Evolutionary conservation across 306 rosid genomes (phyloP), one percentile per base, ranked within the genome.

Genomic region (Lathyrus tuberosus): DNA sequence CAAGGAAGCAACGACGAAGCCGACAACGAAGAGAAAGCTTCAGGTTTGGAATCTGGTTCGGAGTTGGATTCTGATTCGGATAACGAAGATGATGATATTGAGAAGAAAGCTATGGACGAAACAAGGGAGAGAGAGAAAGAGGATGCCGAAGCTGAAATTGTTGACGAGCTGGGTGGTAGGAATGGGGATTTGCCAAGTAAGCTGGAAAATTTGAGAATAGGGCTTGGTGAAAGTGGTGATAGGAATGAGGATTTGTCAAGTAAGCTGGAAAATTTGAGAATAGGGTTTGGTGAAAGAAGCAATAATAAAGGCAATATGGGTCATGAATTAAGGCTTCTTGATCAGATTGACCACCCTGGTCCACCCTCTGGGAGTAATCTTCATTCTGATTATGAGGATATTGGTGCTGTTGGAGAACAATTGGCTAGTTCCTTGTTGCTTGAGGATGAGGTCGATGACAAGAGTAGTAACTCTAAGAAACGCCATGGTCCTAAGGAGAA

Each of bases 311-410:
- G 82, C 40, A 77, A 79, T 51, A 67, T 59, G 51, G 84, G 59
- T 0, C 65, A 56, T 28, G 78, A 75, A 65, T 41, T 66, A 75
- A 77, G 84, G 58, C 78, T 84, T 33, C 52, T 66, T 70, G 82
- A 85, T 62, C 96, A 77, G 84, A 85, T 84, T 77, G 96, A 86
- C 78, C 82, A 59, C 15, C 93, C 81, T 0, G 96, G 81, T n/a
- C n/a, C n/a, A n/a, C n/a, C n/a, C n/a, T n/a, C n/a, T n/a, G n/a
- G n/a, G n/a, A n/a, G n/a, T n/a, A 73, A 65, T 56, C 84, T 85
- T 28, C 86, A 60, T 70, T 85, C 89, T 0, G 80, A 82, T 48
- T 41, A 22, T 10, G 79, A 33, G 65, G 89, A 84, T 70, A 62
- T 73, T 68, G 88, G 76, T 15, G 82, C 56, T 9, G 56, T 81